A percentile compares a stretch with the other conserved stretches of the same genome.
Evolutionary conservation across 345 rosid species (phyloP).

Genomic region (Pugionium cornutum): DNA sequence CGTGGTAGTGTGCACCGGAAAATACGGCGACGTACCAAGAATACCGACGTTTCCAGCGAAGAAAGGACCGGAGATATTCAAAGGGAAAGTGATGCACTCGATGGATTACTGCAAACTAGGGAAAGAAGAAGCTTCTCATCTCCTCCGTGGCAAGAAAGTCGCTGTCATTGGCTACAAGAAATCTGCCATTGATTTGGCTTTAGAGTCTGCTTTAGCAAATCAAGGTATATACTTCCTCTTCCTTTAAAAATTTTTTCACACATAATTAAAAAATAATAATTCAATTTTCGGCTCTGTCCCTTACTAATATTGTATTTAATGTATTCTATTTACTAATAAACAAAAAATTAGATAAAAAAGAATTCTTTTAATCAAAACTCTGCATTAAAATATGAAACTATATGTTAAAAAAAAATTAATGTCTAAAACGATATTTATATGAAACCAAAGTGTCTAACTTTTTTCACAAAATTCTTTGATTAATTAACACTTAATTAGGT

Average conservation of each 20-base stretch:
- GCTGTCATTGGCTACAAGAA: slow-evolving; percentile 78
- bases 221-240: slow-evolving; percentile 55
- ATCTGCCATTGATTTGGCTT: slow-evolving; percentile 90
- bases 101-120: slow-evolving; percentile 84
- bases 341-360: no score
- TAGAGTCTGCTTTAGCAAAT: slow-evolving; percentile 82
- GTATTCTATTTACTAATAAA: no score
- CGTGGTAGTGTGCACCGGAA: slow-evolving; percentile 72
- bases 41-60: slow-evolving; percentile 53
- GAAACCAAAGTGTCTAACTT: no score
- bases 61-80: slow-evolving; percentile 66
- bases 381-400: no score
- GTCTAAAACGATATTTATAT: no score
- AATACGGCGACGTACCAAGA: slow-evolving; percentile 74
- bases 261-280: no score
- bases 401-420: no score
- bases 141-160: slow-evolving; percentile 66
- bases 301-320: no score
- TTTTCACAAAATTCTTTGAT: slow-evolving; percentile 15
- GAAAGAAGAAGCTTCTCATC: slow-evolving; percentile 56
- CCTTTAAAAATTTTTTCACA: no score
- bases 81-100: slow-evolving; percentile 72
- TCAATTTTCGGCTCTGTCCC: no score
- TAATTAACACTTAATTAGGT: slow-evolving; percentile 13
- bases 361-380: no score